Conservation (phyloP, 2,329 filamentous ascomycete genomes). For the Polychaeton citri region DNA sequence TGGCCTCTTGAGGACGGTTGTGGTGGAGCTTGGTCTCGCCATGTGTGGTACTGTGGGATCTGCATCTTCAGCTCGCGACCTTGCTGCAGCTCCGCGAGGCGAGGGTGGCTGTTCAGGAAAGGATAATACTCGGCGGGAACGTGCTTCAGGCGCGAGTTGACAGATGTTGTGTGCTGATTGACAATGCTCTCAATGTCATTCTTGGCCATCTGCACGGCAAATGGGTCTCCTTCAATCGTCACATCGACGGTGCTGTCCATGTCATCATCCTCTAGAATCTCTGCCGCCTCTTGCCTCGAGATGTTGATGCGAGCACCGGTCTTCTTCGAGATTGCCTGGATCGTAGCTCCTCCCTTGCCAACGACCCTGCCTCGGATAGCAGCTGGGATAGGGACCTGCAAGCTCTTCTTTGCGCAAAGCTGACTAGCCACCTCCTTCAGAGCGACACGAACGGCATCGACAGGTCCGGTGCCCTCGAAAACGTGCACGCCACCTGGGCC, state of each 20-base stretch:
- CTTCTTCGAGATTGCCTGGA: conserved; percentile 79
- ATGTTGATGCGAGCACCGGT: conserved; percentile 85
- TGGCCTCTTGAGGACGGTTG: conserved; percentile 48
- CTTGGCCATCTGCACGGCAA: conserved; percentile 72
- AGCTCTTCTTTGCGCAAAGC: conserved; percentile 66
- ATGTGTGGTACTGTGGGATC: conserved; percentile 70
- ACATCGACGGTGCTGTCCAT: conserved; percentile 71
- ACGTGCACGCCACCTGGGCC: conserved; percentile 60
- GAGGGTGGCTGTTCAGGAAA: conserved; percentile 56
- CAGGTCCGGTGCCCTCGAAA: conserved; percentile 75
- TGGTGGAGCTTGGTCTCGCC: conserved; percentile 54
- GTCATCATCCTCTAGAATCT: conserved; percentile 51
- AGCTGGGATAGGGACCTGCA: conserved; percentile 67
- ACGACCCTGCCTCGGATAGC: conserved; percentile 84
- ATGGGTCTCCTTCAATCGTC: conserved; percentile 76
- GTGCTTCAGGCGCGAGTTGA: conserved; percentile 67
- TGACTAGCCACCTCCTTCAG: conserved; percentile 80
- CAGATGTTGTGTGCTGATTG: conserved; percentile 68
- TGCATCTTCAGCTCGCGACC: conserved; percentile 66
- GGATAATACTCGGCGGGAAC: conserved; percentile 90
- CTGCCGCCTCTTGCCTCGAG: conserved; percentile 60
- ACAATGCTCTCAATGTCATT: conserved; percentile 79
- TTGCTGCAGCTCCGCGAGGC: conserved; percentile 54
- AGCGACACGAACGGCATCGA: conserved; percentile 72
- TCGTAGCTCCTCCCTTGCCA: conserved; percentile 76